Percentiles rank a stretch among this genome's conserved stretches.
phyloP scores from a whole-genome alignment of 1,284 basidiomycete species.

The Leccinum fuscescens region DNA sequence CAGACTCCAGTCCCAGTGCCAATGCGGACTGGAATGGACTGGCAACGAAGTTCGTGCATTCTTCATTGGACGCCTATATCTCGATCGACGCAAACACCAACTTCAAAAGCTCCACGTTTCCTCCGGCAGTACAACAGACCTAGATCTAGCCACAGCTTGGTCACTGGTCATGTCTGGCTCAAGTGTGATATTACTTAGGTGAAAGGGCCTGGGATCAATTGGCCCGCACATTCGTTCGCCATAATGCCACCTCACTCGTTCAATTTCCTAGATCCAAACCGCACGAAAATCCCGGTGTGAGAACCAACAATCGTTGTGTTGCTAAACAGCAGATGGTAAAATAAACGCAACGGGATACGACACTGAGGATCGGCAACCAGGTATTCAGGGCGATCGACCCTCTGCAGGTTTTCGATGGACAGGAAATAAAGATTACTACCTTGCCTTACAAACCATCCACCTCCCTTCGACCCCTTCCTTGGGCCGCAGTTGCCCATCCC shows the following conservation, averaged over 20 bases:
- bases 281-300: background rate
- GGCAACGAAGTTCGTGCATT: no score
- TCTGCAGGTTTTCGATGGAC: background rate
- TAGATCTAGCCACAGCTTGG: background rate
- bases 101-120: background rate
- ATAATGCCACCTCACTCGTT: background rate
- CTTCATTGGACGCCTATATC: no score
- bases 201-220: background rate
- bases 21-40: no score
- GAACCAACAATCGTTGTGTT: background rate
- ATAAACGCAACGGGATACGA: background rate
- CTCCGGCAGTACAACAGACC: background rate
- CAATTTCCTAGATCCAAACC: background rate
- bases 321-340: background rate
- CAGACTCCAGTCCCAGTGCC: no score
- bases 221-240: background rate
- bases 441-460: constrained; percentile 51
- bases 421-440: constrained; percentile 10
- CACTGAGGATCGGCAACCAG: background rate
- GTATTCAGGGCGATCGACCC: background rate
- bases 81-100: background rate
- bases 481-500: constrained; percentile 45
- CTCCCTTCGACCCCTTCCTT: constrained; percentile 54
- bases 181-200: background rate
- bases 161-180: background rate